A percentile compares a stretch with the other conserved stretches of the same genome.
Conservation (phyloP, 176 grass and related monocot species). For the Paspalum vaginatum region DNA sequence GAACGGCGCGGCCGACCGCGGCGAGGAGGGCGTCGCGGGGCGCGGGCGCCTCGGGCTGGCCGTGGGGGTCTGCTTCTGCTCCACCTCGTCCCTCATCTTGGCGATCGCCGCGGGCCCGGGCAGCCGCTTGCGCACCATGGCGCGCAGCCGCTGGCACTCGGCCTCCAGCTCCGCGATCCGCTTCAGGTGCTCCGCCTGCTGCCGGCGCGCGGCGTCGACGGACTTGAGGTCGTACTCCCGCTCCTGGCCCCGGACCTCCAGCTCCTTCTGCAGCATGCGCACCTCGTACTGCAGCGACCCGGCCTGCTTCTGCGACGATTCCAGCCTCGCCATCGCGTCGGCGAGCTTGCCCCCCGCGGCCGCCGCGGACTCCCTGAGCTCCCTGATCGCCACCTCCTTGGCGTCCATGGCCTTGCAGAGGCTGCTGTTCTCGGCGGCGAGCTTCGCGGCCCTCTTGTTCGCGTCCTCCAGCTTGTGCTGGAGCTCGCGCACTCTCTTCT, state of each 20-base stretch:
- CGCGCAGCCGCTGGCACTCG: slow-evolving; percentile 83
- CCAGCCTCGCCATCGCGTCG: slow-evolving; percentile 54
- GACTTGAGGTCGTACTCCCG: slow-evolving; percentile 70
- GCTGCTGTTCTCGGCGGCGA: slow-evolving; percentile 57
- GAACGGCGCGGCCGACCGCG: slow-evolving; percentile 28
- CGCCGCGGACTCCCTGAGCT: slow-evolving; percentile 50
- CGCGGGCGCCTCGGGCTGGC: slow-evolving; percentile 48
- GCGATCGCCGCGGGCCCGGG: slow-evolving; percentile 76
- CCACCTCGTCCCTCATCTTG: slow-evolving; percentile 84
- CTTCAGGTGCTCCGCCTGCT: slow-evolving; percentile 63
- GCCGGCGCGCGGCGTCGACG: slow-evolving; percentile 61
- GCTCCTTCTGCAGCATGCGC: slow-evolving; percentile 78
- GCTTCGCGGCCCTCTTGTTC: slow-evolving; percentile 55
- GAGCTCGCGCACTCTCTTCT: slow-evolving; percentile 47
- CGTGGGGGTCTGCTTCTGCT: slow-evolving; percentile 6
- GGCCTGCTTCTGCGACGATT: slow-evolving; percentile 63
- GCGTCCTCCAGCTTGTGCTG: slow-evolving; percentile 54
- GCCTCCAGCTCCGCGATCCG: slow-evolving; percentile 62
- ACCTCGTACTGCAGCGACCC: slow-evolving; percentile 75
- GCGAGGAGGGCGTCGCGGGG: slow-evolving; percentile 35
- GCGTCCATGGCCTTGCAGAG: slow-evolving; percentile 47
- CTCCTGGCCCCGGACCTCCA: slow-evolving; percentile 77
- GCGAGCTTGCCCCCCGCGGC: slow-evolving; percentile 43
- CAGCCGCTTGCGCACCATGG: slow-evolving; percentile 75
- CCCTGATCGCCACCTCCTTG: slow-evolving; percentile 64